Evolutionary conservation across 306 rosid genomes (phyloP), one percentile per base, ranked within the genome.

Genomic region (Cucurbita pepo): DNA sequence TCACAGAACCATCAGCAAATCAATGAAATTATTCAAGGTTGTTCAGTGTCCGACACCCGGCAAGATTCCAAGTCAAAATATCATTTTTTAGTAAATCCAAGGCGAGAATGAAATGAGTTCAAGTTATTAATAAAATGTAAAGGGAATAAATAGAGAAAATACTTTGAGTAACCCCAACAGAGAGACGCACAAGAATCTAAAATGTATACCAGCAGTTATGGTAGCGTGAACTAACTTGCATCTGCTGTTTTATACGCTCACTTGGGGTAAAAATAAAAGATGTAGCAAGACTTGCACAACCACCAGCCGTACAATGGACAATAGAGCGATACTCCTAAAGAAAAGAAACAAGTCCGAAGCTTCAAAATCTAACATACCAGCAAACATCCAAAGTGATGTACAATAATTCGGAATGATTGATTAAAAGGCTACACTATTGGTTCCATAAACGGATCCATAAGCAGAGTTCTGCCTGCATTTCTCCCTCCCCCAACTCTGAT

Each of bases 201-300:
- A 56, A 72, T 65, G 71, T 75, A 80, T 89, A 94, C 98, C 97
- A 94, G 88, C 95, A 94, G 85, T 86, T 94, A 72, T 81, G 83
- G 78, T 90, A 94, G 79, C 83, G 92, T 30, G 89, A 79, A 30
- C 95, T 81, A 76, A 94, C 91, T 89, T 94, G 98, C 98, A 94
- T 89, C 89, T 91, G 98, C 88, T 89, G 98, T 86, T 94, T 94
- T 87, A 94, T 83, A 64, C 84, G 92, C 82, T 94, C 98, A 55
- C 98, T 89, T 14, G 98, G 98, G 80, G 98, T 94, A 72, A 94
- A 94, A 81, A 90, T 85, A 81, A 89, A 90, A 77, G 98, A 94
- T 69, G 98, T 94, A 52, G 98, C 97, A 81, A 89, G 48, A 82
- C 98, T 94, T 83, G 98, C 95, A 83, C 90, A 82, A 78, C 96